Percentiles rank a stretch among this genome's conserved stretches.
phyloP scores from a whole-genome alignment of 2,329 filamentous ascomycete species.

The Alternaria ethzedia region DNA sequence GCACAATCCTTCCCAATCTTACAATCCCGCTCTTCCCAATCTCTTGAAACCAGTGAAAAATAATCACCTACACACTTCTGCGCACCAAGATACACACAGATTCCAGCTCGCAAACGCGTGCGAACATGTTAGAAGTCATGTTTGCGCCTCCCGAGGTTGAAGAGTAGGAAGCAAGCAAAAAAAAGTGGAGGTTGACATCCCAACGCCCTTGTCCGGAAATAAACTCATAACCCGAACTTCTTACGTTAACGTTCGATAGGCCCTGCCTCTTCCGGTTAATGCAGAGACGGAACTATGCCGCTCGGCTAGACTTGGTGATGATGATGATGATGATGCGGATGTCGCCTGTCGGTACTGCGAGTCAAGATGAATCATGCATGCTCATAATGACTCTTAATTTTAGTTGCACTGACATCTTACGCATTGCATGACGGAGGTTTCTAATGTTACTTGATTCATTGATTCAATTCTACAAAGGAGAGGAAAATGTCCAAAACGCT shows the following conservation, averaged over 20 bases:
- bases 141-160: background rate
- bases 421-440: no score
- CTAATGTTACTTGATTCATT: background rate
- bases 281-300: background rate
- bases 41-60: background rate
- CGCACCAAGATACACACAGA: background rate
- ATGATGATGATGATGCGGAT: no score
- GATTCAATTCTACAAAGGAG: slow-evolving; percentile 26
- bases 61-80: background rate
- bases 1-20: background rate
- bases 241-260: slow-evolving; percentile 14
- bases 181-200: slow-evolving; percentile 7
- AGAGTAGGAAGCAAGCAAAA: background rate
- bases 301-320: background rate
- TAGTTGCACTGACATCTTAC: no score
- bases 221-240: slow-evolving; percentile 19
- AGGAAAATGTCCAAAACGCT: slow-evolving; percentile 23
- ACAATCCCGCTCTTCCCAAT: background rate
- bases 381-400: no score
- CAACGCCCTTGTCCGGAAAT: slow-evolving; percentile 18
- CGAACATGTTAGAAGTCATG: background rate
- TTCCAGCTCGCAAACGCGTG: background rate
- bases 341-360: no score
- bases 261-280: background rate
- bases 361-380: no score